Conservation (phyloP, 2,329 filamentous ascomycete genomes). For the Aureobasidium sp. region DNA sequence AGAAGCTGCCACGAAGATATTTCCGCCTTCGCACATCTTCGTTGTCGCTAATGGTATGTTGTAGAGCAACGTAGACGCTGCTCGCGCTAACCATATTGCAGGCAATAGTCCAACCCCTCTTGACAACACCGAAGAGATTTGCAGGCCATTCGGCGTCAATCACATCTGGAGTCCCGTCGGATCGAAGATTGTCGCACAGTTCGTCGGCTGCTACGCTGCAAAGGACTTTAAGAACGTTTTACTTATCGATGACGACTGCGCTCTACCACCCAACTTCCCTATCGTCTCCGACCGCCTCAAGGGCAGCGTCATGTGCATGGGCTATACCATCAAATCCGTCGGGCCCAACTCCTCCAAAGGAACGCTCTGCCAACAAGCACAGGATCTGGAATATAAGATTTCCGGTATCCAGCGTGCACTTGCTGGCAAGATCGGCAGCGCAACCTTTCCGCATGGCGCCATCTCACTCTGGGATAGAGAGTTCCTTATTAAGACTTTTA, state of each 20-base stretch:
- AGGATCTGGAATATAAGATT: constrained; percentile 48
- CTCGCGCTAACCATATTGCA: not conserved
- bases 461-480: constrained; percentile 44
- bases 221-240: constrained; percentile 41
- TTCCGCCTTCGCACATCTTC: constrained; percentile 41
- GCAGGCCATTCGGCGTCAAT: constrained; percentile 38
- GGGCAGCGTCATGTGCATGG: constrained; percentile 39
- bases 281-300: constrained; percentile 40
- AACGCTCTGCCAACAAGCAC: constrained; percentile 30
- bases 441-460: constrained; percentile 46
- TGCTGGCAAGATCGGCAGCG: constrained; percentile 40
- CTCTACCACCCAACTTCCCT: constrained; percentile 42
- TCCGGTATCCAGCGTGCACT: constrained; percentile 42
- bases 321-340: constrained; percentile 42
- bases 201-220: constrained; percentile 42
- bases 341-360: constrained; percentile 21
- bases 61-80: too few relatives aligned
- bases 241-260: constrained; percentile 46
- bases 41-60: constrained; percentile 42
- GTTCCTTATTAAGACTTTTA: constrained; percentile 41
- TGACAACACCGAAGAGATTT: constrained; percentile 45
- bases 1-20: constrained; percentile 41
- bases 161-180: constrained; percentile 45
- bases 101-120: constrained; percentile 39
- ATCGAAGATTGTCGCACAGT: constrained; percentile 46